phyloP scores from a whole-genome alignment of 2,329 filamentous ascomycete genomes.

The Xylariaceae sp. region DNA sequence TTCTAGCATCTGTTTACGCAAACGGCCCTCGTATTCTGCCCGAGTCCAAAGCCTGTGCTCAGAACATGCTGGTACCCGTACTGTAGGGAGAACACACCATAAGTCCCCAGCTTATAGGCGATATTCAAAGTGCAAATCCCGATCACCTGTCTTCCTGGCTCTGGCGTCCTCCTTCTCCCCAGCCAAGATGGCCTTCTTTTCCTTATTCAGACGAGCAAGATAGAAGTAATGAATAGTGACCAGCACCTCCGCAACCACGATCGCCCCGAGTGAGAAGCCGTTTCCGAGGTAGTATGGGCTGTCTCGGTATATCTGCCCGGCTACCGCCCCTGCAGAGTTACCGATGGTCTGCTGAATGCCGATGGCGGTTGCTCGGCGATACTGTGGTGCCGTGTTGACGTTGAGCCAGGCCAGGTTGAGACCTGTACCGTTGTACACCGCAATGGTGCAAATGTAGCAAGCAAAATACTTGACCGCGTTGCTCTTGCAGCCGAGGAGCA shows the following conservation, averaged over 20 bases:
- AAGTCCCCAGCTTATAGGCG: no score
- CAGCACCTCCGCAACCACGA: neutral
- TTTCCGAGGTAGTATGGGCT: neutral
- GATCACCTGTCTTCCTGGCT: neutral
- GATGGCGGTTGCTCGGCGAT: conserved; percentile 1
- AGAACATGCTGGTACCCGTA: no score
- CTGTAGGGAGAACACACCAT: no score
- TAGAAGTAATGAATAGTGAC: neutral
- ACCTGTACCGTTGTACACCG: neutral
- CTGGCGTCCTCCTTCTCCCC: neutral
- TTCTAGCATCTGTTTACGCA: no score
- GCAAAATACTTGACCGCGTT: neutral
- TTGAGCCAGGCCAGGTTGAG: conserved; percentile 1
- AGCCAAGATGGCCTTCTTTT: neutral
- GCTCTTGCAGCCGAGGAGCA: neutral
- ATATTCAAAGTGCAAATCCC: neutral
- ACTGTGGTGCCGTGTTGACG: neutral
- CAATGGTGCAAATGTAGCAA: neutral
- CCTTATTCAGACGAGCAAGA: neutral
- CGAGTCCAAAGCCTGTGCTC: no score
- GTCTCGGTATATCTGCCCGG: neutral
- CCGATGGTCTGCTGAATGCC: conserved; percentile 1
- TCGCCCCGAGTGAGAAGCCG: neutral
- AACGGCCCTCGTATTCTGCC: no score
- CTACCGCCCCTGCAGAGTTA: neutral